Base-by-base conservation (phyloP, 352 stramenopile species). In the Globisporangium abappressorium region DNA sequence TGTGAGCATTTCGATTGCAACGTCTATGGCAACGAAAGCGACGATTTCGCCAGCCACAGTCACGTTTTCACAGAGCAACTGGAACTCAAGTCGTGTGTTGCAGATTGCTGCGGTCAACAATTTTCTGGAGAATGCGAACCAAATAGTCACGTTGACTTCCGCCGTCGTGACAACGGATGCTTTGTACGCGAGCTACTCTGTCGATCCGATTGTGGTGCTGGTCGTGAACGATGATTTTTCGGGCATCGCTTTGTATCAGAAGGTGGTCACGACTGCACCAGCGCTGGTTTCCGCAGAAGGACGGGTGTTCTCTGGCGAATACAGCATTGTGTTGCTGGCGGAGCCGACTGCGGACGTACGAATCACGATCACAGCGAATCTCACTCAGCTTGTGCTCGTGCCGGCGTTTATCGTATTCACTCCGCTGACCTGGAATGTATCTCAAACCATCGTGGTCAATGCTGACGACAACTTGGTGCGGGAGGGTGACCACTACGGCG, bases 211-310 rank as follows among this genome's bases (percentile, higher is more conserved):
- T 12, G 59, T 65, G 5, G 74, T 91, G 15, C 71, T 82, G 41
- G 73, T 90, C 33, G 20, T 79, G 2, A 89, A 91, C 28, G 81
- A 89, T 49, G 83, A 91, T 34, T 63, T 59, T 1, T 85, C 83
- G 1, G 69, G 72, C 1, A 72, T 91, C 30, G 59, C 72, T 6
- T 34, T 87, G 5, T 89, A 82, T 56, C 80, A 89, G 36, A 76
- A 65, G 1, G 54, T 74, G 1, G 57, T 69, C 58, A 76, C 76
- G 9, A 85, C 76, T 12, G 18, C 63, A 0, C 81, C 83, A 20
- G 55, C 59, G 0, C 62, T 91, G 18, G 75, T 85, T 55, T 80
- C 84, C 24, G 83, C 81, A 2, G 81, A 89, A 33, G 78, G 49
- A 0, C 77, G 71, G 0, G 76, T 84, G 3, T 84, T 89, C 33